Evolutionary conservation across 2,329 filamentous ascomycete genomes (phyloP), one percentile per base, ranked within the genome.

Genomic region (Cordyceps pruinosa): DNA sequence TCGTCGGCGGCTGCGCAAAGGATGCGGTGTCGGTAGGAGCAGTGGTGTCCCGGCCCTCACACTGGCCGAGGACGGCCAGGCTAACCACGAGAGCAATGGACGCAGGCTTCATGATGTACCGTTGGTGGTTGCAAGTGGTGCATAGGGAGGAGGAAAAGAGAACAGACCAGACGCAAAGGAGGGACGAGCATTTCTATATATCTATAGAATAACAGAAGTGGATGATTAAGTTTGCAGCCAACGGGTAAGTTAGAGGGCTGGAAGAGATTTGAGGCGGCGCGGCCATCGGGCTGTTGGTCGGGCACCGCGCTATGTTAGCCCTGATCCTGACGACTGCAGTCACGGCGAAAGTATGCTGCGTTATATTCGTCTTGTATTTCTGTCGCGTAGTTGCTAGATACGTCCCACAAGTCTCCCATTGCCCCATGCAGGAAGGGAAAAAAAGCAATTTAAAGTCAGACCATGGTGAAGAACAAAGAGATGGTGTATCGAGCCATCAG

Each of bases 291-390:
- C 7, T 21, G 6, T 8, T 41, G 35, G n/a, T 30, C n/a, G 5
- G 26, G n/a, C 26, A 21, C 25, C 49, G 32, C 32, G 44, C 17
- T 13, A 46, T 41, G 17, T 21, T 10, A n/a, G n/a, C 12, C 7
- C 7, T 19, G 19, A 21, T 17, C 37, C 5, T 10, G 37, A 2
- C 39, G 37, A 15, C n/a, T n/a, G n/a, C n/a, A 26, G 41, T 28
- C 39, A 42, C 13, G 35, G 44, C 8, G 19, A 5, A 41, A 12
- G n/a, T 32, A 35, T 32, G 30, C 37, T 45, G 42, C 52, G 44
- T 56, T 47, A 42, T 56, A 56, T 23, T 56, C 52, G 52, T 56
- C 55, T 57, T 57, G 30, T 45, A 57, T 47, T 57, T 46, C 55
- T 39, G 37, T 51, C 41, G 47, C 47, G 55, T 41, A 55, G 34